Evolutionary conservation across 129 eudicot species (phyloP).

Genomic region (Smallanthus sonchifolius): DNA sequence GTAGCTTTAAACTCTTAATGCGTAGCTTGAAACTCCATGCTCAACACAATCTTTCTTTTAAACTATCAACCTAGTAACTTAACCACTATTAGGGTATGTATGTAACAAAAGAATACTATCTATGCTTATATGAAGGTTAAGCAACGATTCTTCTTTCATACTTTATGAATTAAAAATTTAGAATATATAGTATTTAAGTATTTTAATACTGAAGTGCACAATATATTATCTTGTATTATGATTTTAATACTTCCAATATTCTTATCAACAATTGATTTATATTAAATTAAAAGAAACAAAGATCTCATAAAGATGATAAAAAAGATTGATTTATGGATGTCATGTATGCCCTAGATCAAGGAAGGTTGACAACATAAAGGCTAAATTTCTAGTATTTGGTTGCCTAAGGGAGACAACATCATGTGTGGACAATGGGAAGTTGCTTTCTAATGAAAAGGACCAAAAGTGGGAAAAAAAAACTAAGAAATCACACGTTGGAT

Average conservation of each 20-base stretch:
- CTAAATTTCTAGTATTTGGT: conserved; percentile 25
- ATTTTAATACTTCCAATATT: neutral
- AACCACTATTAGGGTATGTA: neutral
- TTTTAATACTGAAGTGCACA: neutral
- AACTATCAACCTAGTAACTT: neutral
- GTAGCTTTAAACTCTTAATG: too few species aligned
- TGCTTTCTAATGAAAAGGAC: conserved; percentile 37
- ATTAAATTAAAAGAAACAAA: neutral
- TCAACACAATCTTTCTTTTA: neutral
- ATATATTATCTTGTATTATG: neutral
- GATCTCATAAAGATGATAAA: too few species aligned
- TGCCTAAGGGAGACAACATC: conserved; percentile 29
- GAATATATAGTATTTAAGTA: neutral
- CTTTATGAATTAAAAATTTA: neutral
- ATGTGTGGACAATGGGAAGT: conserved; percentile 33
- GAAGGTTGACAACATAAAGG: conserved; percentile 21
- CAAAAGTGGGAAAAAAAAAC: conserved; percentile 29
- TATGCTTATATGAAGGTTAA: neutral
- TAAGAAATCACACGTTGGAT: conserved; percentile 36
- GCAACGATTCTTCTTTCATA: neutral
- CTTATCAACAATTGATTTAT: neutral
- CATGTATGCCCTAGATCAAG: conserved; percentile 22
- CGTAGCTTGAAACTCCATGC: too few species aligned
- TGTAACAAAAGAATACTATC: neutral
- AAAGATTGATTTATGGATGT: neutral